Percentiles rank a stretch among this genome's conserved stretches.
These are phyloP conservation scores for Trichoderma parareesei DNA, from an alignment of 495 filamentous ascomycete genomes.

Conservation along the genomic window DNA sequence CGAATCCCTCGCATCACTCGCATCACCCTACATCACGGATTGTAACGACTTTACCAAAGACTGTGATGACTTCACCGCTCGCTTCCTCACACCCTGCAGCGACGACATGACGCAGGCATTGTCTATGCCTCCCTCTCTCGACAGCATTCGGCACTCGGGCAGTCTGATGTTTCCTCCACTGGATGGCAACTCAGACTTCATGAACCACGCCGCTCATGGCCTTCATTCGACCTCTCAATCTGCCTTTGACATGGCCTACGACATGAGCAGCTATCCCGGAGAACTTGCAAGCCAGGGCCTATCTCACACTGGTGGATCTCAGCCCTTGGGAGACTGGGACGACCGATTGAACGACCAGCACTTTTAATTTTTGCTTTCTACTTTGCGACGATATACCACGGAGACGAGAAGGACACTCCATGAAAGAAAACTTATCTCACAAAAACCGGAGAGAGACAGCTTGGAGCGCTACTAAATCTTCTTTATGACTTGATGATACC, in stretches of 20 bases:
- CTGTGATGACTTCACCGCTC: slow-evolving; percentile 15
- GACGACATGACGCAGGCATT: slow-evolving; percentile 28
- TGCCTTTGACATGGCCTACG: slow-evolving; percentile 10
- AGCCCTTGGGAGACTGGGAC: slow-evolving; percentile 9
- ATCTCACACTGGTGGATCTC: neutral
- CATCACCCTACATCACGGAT: slow-evolving; percentile 16
- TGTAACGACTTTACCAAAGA: neutral
- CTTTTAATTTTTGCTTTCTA: neutral
- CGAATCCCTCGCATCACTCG: slow-evolving; percentile 8
- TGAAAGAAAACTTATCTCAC: neutral
- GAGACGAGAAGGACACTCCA: neutral
- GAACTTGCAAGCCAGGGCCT: neutral
- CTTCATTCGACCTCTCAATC: neutral
- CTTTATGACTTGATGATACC: slow-evolving; percentile 12
- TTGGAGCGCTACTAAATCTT: neutral
- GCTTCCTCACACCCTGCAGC: slow-evolving; percentile 36
- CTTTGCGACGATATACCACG: neutral
- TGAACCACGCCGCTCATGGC: neutral
- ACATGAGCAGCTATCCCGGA: slow-evolving; percentile 1
- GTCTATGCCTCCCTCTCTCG: slow-evolving; percentile 19
- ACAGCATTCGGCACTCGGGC: neutral
- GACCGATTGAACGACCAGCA: slow-evolving; percentile 9
- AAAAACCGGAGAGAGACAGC: neutral
- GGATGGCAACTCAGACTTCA: slow-evolving; percentile 4
- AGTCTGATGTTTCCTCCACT: slow-evolving; percentile 3